These are phyloP conservation scores for Tarenaya hassleriana DNA, from an alignment of 345 rosid genomes.

Conservation along the genomic window DNA sequence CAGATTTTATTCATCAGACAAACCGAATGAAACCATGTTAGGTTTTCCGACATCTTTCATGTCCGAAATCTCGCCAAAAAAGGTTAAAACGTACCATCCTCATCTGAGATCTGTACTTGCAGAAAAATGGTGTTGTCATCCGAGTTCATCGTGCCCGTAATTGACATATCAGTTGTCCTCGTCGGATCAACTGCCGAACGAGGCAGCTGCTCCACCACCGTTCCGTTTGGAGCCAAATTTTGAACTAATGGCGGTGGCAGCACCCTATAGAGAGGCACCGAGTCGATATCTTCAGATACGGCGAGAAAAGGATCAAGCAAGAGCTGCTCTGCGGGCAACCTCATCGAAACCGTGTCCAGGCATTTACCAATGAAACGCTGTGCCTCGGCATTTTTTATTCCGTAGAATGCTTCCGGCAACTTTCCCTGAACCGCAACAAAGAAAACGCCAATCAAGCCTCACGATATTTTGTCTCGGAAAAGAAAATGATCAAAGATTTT, in stretches of 20 bases:
- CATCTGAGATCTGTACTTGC: slow-evolving; percentile 73
- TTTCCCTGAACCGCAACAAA: slow-evolving; percentile 50
- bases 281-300: slow-evolving; percentile 32
- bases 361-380: slow-evolving; percentile 72
- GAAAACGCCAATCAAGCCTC: slow-evolving; percentile 4
- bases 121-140: slow-evolving; percentile 77
- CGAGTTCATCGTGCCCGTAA: slow-evolving; percentile 70
- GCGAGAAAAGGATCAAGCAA: slow-evolving; percentile 63
- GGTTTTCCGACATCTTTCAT: too few species aligned
- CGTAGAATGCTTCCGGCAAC: slow-evolving; percentile 71
- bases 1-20: slow-evolving; percentile 8
- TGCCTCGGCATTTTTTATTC: slow-evolving; percentile 59
- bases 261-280: slow-evolving; percentile 20
- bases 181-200: slow-evolving; percentile 32
- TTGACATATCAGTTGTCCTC: slow-evolving; percentile 66
- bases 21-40: neutral
- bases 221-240: slow-evolving; percentile 29
- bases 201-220: slow-evolving; percentile 25
- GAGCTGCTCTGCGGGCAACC: slow-evolving; percentile 73
- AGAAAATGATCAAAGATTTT: slow-evolving; percentile 16
- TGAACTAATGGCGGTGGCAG: slow-evolving; percentile 26
- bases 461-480: neutral
- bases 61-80: neutral
- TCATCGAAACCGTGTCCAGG: slow-evolving; percentile 53
- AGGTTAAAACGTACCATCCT: slow-evolving; percentile 41